Percentiles rank a stretch among this genome's conserved stretches.
Evolutionary conservation across 305 asterid species (phyloP).

Genomic region (Solanum hybrid): DNA sequence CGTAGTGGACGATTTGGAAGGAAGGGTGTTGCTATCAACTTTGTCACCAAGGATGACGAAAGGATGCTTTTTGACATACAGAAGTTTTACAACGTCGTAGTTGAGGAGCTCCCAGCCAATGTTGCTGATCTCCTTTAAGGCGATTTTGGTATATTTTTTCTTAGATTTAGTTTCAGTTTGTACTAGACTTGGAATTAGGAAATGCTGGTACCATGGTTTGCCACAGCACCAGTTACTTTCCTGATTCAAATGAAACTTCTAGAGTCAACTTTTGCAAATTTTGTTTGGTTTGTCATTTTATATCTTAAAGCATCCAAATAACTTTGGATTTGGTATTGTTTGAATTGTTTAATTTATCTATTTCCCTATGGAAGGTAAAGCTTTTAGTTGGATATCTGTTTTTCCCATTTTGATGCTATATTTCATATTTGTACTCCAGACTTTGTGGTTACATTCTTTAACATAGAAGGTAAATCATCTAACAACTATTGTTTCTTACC

Average conservation of each 20-base stretch:
- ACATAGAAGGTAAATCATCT: not conserved
- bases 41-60: constrained; percentile 72
- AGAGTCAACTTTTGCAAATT: constrained; percentile 26
- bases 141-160: constrained; percentile 22
- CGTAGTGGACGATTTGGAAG: constrained; percentile 90
- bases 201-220: constrained; percentile 33
- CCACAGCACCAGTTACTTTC: constrained; percentile 11
- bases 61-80: constrained; percentile 71
- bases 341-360: not conserved
- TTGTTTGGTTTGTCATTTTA: constrained; percentile 25
- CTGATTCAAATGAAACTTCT: constrained; percentile 25
- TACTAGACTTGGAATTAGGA: constrained; percentile 18
- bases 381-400: not conserved
- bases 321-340: constrained; percentile 29
- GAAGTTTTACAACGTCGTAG: constrained; percentile 61
- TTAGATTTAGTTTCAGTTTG: constrained; percentile 27
- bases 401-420: not conserved
- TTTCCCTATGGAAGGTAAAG: not conserved
- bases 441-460: not conserved
- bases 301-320: constrained; percentile 18
- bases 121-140: constrained; percentile 82
- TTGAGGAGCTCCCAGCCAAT: constrained; percentile 90
- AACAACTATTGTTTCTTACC: not conserved
- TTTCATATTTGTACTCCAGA: not conserved
- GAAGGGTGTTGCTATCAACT: constrained; percentile 85